Evolutionary conservation across 768 basidiomycete species (phyloP).

Genomic region (Cystobasidiopsis lactophilus): DNA sequence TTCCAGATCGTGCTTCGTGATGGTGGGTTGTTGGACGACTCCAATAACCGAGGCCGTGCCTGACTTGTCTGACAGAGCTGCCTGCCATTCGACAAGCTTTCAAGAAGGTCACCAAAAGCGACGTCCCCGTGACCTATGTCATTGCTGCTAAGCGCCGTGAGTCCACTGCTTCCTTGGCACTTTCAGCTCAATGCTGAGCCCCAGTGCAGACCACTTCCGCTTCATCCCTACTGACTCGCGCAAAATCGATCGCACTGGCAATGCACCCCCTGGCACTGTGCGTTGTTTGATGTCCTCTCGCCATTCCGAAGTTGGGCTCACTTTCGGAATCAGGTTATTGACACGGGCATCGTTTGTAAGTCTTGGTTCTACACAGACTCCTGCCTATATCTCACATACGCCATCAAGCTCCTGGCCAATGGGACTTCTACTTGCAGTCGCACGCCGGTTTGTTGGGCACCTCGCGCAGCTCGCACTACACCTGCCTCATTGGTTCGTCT

Average conservation of each 20-base stretch:
- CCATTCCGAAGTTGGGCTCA: no score
- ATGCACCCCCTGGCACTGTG: not conserved
- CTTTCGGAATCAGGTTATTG: no score
- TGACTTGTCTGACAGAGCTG: not conserved
- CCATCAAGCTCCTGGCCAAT: constrained; percentile 1
- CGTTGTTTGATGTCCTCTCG: not conserved
- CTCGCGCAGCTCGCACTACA: constrained; percentile 9
- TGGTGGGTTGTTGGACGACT: not conserved
- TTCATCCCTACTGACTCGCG: not conserved
- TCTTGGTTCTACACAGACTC: no score
- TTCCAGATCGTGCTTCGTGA: constrained; percentile 5
- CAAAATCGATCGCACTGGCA: not conserved
- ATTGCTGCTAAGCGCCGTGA: constrained; percentile 1
- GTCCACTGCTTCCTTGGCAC: not conserved
- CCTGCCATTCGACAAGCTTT: constrained; percentile 1
- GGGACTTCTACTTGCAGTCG: constrained; percentile 8
- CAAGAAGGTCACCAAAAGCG: not conserved
- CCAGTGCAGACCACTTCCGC: constrained; percentile 1
- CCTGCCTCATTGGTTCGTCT: not conserved
- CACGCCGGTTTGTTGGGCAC: constrained; percentile 9
- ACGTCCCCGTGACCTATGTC: not conserved
- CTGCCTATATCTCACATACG: no score
- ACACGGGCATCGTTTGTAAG: not conserved
- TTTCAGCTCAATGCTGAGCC: not conserved
- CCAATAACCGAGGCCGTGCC: not conserved